Conservation (phyloP, 208 protist species). For the Leishmania braziliensis region DNA sequence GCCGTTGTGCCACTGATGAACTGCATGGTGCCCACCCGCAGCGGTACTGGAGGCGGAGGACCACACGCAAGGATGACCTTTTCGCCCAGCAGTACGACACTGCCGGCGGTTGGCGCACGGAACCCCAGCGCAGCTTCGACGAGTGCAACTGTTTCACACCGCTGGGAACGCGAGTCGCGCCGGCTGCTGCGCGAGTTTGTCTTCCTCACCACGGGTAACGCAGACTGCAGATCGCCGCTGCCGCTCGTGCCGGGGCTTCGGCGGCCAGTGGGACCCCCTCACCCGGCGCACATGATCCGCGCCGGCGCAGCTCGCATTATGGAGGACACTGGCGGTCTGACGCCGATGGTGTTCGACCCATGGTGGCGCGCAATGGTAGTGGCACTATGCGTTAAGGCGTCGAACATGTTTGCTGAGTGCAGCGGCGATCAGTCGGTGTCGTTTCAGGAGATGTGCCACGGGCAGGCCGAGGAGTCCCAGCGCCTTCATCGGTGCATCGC, state of each 20-base stretch:
- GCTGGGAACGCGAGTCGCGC: constrained; percentile 47
- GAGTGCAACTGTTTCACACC: constrained; percentile 5
- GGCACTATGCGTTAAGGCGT: constrained; percentile 78
- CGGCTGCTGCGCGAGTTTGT: constrained; percentile 51
- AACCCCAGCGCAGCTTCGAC: background rate
- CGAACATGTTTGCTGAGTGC: constrained; percentile 80
- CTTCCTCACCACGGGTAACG: constrained; percentile 56
- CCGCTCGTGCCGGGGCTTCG: constrained; percentile 34
- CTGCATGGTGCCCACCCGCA: constrained; percentile 11
- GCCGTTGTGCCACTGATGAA: constrained; percentile 66
- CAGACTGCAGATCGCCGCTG: constrained; percentile 15
- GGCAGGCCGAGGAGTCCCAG: constrained; percentile 6
- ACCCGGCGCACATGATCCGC: constrained; percentile 50
- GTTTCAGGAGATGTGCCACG: constrained; percentile 17
- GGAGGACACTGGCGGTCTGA: constrained; percentile 32
- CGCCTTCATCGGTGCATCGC: constrained; percentile 14
- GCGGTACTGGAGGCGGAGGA: background rate
- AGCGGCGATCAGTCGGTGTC: constrained; percentile 33
- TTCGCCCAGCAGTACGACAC: background rate
- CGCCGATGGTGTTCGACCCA: constrained; percentile 82
- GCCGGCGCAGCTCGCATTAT: constrained; percentile 45
- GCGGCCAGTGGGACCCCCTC: constrained; percentile 32
- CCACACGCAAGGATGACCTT: background rate
- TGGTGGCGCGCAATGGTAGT: constrained; percentile 89
- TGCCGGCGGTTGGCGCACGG: background rate